phyloP scores from a whole-genome alignment of 2,329 filamentous ascomycete species.

The Trichoderma sp. region DNA sequence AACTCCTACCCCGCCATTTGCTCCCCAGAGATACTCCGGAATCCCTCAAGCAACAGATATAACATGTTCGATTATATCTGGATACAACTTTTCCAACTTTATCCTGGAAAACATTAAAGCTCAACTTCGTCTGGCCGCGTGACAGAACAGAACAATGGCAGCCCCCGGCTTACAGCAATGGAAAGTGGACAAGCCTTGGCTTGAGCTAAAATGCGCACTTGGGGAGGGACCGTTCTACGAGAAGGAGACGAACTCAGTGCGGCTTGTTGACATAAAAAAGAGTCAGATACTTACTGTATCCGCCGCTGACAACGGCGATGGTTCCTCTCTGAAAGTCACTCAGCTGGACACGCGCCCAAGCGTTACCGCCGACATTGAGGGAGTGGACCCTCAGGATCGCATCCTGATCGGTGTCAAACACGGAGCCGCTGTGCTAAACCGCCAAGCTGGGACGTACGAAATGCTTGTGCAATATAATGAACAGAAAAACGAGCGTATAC shows the following conservation, averaged over 20 bases:
- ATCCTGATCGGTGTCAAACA: slow-evolving; percentile 80
- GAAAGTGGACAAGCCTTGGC: slow-evolving; percentile 55
- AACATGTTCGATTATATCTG: neutral
- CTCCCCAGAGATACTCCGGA: slow-evolving; percentile 16
- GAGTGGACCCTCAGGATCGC: slow-evolving; percentile 60
- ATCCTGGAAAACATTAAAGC: neutral
- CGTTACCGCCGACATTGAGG: slow-evolving; percentile 78
- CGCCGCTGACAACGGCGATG: slow-evolving; percentile 64
- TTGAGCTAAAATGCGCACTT: slow-evolving; percentile 64
- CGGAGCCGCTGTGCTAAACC: slow-evolving; percentile 77
- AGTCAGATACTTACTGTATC: slow-evolving; percentile 72
- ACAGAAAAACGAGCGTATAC: slow-evolving; percentile 53
- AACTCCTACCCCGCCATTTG: slow-evolving; percentile 23
- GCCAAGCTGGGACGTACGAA: slow-evolving; percentile 56
- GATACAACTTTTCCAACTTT: neutral
- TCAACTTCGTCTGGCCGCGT: neutral
- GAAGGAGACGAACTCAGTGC: slow-evolving; percentile 62
- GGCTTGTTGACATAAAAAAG: slow-evolving; percentile 82
- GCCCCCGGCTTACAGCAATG: slow-evolving; percentile 46
- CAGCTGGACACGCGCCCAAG: slow-evolving; percentile 58
- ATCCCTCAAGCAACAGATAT: slow-evolving; percentile 3
- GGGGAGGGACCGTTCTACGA: slow-evolving; percentile 79
- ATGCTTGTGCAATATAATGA: slow-evolving; percentile 54
- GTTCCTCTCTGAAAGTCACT: slow-evolving; percentile 63
- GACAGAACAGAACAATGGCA: slow-evolving; percentile 1